Percentiles rank a stretch among this genome's conserved stretches.
These are phyloP conservation scores for Cylindrodendrum hubeiense DNA, from an alignment of 2,329 filamentous ascomycete genomes.

Conservation along the genomic window DNA sequence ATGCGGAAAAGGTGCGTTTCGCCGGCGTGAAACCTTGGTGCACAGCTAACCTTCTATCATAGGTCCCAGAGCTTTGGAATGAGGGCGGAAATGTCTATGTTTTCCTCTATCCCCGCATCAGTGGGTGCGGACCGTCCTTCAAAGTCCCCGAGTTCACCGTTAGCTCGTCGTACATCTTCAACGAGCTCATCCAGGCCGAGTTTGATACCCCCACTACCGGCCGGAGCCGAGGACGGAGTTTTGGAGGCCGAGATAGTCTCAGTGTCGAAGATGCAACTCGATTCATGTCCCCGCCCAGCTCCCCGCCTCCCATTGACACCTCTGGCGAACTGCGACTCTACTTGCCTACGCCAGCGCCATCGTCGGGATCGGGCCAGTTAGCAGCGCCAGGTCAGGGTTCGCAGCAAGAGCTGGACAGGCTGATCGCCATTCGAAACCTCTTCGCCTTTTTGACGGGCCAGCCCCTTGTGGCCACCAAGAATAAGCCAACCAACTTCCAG, in stretches of 20 bases:
- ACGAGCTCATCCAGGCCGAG: conserved; percentile 64
- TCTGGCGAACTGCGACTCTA: conserved; percentile 64
- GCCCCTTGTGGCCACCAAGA: conserved; percentile 70
- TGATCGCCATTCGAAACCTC: conserved; percentile 72
- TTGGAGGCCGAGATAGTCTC: conserved; percentile 61
- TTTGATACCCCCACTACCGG: conserved; percentile 46
- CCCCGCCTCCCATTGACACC: conserved; percentile 53
- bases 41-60: conserved; percentile 31
- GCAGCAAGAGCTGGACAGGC: conserved; percentile 61
- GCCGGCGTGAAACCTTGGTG: conserved; percentile 15
- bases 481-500: conserved; percentile 64
- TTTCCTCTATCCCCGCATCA: conserved; percentile 66
- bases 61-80: conserved; percentile 77
- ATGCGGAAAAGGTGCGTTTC: conserved; percentile 65
- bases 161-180: conserved; percentile 66
- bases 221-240: conserved; percentile 57
- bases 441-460: conserved; percentile 76
- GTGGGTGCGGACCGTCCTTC: conserved; percentile 68
- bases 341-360: conserved; percentile 60
- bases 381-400: conserved; percentile 48
- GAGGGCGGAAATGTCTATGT: conserved; percentile 69
- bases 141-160: conserved; percentile 68
- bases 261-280: conserved; percentile 63
- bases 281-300: conserved; percentile 50
- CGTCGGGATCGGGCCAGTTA: conserved; percentile 51